phyloP scores from a whole-genome alignment of 306 rosid species.

The Ormosia semicastrata region DNA sequence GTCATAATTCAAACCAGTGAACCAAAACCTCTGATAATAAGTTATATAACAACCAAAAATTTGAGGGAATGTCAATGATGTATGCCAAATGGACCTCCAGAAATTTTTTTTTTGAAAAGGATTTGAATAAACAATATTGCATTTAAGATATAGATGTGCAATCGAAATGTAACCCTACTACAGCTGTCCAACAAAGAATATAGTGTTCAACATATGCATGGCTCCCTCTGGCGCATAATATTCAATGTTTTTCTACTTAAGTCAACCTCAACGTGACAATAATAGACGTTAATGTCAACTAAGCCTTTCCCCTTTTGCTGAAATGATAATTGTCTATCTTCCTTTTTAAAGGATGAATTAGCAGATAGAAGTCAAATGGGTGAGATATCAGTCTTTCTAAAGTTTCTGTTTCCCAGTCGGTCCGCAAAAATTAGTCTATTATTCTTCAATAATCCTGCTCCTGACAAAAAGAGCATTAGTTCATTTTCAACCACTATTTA shows the following conservation, averaged over 20 bases:
- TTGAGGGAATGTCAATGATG: neutral
- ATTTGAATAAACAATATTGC: neutral
- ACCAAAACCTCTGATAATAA: neutral
- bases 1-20: neutral
- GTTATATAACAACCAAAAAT: neutral
- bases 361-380: neutral
- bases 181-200: neutral
- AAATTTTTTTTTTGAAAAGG: constrained; percentile 7
- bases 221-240: neutral
- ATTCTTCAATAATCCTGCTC: neutral
- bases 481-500: neutral
- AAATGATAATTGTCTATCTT: neutral
- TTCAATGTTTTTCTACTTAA: neutral
- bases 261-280: neutral
- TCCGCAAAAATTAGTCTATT: neutral
- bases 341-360: neutral
- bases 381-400: neutral
- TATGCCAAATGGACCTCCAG: neutral
- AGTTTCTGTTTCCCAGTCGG: neutral
- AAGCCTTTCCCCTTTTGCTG: neutral
- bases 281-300: neutral
- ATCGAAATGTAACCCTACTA: neutral
- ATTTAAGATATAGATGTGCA: constrained; percentile 9
- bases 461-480: neutral
- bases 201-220: neutral